Base-by-base conservation (phyloP, 83 land plant species). In the Diphasiastrum complanatum region DNA sequence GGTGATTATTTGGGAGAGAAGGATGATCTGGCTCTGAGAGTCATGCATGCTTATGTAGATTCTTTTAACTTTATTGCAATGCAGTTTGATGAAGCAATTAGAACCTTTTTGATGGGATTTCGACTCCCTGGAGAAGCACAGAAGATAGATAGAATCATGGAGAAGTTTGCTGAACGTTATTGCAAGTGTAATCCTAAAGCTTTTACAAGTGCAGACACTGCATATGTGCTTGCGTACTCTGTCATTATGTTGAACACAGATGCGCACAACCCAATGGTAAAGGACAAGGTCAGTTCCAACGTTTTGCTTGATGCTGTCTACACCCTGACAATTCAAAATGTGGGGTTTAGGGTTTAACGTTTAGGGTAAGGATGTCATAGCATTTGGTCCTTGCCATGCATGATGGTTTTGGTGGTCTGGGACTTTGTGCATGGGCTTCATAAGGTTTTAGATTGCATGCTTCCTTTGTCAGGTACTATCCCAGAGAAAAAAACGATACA, bases 41-140 rank as follows among this genome's bases (percentile, higher is more conserved):
- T 95, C 22, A 95, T 89, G 99, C 99, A 86, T 76, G 92, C 97
- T 31, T 95, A 95, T 84, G 97, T 95, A 33, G 99, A 95, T 50
- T 86, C 99, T 24, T 86, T 82, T 71, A 85, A 86, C 14, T 89
- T 95, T 66, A 82, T 86, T 82, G 89, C 77, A 4, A 82, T 80
- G 89, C 81, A 86, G 63, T 95, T 95, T 61, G 99, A 95, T 81
- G 96, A 95, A 67, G 86, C 99, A 35, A 84, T 95, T 19, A 78
- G 97, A 45, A 36, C 70, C 41, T 82, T 89, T 49, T 65, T 95
- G 8, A 78, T 76, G 75, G 99, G 99, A 30, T 95, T 95, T 66
- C 86, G 99, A 66, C 71, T 95, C 40, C 99, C 96, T 63, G 99
- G 99, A 47, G 99, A 95, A 70, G 99, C 99, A 46, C 99, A 95